Base-by-base conservation (phyloP, 768 basidiomycete species). In the Boletus rex-veris region DNA sequence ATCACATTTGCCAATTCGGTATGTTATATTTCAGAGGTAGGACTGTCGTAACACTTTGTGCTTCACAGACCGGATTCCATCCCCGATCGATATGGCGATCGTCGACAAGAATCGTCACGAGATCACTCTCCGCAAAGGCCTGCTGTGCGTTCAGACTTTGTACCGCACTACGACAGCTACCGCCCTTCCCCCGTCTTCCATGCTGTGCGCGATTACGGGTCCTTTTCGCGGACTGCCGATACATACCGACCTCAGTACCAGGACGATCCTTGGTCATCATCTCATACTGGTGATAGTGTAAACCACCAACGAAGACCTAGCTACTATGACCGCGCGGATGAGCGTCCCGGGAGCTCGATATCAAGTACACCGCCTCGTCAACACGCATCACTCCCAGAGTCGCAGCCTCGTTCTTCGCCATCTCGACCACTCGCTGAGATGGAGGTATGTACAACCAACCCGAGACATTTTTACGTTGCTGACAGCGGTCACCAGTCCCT, bases 231-330 rank as follows among this genome's bases (percentile, higher is more conserved):
- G 60, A 48, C 74, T 67, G 67, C 67, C 45, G 77, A 87, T 63
- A 76, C 75, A 7, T 84, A 86, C 60, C 73, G 83, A 52, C 83
- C 82, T 21, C 64, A 62, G 37, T 77, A 79, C 53, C 55, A 71
- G 30, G 71, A 70, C 52, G 69, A 73, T 26, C 54, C 71, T 41
- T 62, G 74, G 66, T n/a, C 53, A 19, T 50, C 67, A 21, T 53
- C 63, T 53, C 59, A 71, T 44, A 63, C 67, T 31, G 61, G 70
- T 41, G 69, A 70, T 45, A 70, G 72, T 65, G 31, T 67, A 61
- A 48, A 63, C 60, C 49, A 53, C 28, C 62, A 48, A 45, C 58
- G 62, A 54, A 59, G 58, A 48, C 47, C 66, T 35, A 43, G 48
- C 11, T n/a, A 45, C 10, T n/a, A 59, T 44, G 71, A 72, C 45